Evolutionary conservation across 148 eudicot genomes (phyloP).

Genomic region (Selenicereus undatus): DNA sequence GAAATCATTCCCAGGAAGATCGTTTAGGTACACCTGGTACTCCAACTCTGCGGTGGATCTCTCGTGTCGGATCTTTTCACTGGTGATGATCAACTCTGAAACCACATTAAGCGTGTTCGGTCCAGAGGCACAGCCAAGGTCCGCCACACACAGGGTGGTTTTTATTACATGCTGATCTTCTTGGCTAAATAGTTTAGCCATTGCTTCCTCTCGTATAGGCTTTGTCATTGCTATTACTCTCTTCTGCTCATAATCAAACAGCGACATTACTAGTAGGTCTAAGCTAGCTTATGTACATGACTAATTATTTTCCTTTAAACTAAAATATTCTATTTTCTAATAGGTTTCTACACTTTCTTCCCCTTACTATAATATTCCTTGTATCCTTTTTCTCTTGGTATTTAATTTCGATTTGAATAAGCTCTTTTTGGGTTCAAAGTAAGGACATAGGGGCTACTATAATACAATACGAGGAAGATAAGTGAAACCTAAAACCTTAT

Average conservation of each 20-base stretch:
- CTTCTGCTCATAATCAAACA: neutral
- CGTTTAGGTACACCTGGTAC: conserved; percentile 36
- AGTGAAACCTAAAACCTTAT: too few species aligned
- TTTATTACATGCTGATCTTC: too few species aligned
- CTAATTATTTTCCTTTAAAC: too few species aligned
- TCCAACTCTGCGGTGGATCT: neutral
- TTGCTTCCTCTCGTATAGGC: neutral
- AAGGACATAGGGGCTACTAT: too few species aligned
- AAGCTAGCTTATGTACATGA: too few species aligned
- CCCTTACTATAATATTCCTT: too few species aligned
- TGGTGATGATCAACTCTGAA: neutral
- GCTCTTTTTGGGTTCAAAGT: too few species aligned
- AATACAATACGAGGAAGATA: too few species aligned
- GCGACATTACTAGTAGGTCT: neutral
- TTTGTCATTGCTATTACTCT: neutral
- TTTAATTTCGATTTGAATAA: too few species aligned
- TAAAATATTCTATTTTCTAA: too few species aligned
- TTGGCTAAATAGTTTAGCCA: neutral
- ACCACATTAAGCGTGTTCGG: neutral
- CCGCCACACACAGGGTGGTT: neutral
- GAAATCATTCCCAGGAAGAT: conserved; percentile 52
- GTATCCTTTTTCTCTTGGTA: too few species aligned
- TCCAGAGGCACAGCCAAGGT: conserved; percentile 4
- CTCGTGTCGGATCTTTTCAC: neutral
- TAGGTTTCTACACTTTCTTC: too few species aligned